Evolutionary conservation across 305 asterid genomes (phyloP), one percentile per base, ranked within the genome.

Genomic region (Ajuga reptans): DNA sequence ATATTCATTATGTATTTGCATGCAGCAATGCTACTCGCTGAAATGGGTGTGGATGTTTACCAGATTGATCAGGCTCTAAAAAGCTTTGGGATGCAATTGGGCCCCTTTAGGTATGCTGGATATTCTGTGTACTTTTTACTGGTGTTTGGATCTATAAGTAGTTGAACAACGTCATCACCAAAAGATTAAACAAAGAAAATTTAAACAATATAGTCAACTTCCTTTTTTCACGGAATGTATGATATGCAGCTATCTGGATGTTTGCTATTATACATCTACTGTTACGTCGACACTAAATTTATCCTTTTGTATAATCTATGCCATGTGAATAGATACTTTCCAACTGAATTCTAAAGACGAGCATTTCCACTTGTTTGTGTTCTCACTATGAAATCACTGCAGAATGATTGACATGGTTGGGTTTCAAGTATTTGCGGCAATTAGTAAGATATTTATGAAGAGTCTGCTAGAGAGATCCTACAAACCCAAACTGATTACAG

Each of bases 351-450:
- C 24, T 49, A 11, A 4, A 14, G 31, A 18, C 12, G 36, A 31
- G 27, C 36, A 27, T 58, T 33, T 53, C 57, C 33, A 36, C 52
- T 18, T 43, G 24, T 33, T 49, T 51, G 16, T 62, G 14, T 42
- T 33, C 64, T 17, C 15, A 34, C 37, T 17, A 45, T 57, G 21
- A 36, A 59, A 17, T 58, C 42, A 21, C 45, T 78, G 77, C 85
- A 83, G 87, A 70, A 73, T 79, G 78, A 69, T 80, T 68, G 86
- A 82, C 66, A 69, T 68, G 63, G 43, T 82, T 69, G 87, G 85
- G 14, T 51, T 79, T 57, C 77, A 71, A 39, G 50, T 67, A 55
- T 70, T 75, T 71, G 29, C 8, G 5, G 72, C 18, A 27, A 68
- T 67, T 31, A 68, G 78, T 63, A 71, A 56, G 59, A 66, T 34